Evolutionary conservation across 441 rosid genomes (phyloP).

Genomic region (Breynia disticha): DNA sequence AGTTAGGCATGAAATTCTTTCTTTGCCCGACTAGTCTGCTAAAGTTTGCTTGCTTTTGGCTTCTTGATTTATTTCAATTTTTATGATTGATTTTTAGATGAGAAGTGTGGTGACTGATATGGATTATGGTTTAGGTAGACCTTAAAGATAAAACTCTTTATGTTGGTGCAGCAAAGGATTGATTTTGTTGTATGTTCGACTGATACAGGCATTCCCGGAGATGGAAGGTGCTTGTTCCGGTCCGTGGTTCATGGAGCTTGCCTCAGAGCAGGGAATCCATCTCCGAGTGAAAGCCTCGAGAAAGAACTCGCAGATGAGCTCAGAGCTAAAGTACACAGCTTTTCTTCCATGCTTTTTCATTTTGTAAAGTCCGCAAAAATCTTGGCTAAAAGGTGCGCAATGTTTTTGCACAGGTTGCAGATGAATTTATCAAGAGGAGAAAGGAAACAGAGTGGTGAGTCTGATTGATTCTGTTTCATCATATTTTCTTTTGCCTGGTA

Average conservation of each 20-base stretch:
- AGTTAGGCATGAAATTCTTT: not conserved
- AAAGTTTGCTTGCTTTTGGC: not conserved
- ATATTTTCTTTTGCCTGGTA: not conserved
- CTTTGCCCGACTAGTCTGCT: not conserved
- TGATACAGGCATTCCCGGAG: slow-evolving; percentile 50
- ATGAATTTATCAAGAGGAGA: slow-evolving; percentile 61
- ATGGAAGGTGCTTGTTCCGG: slow-evolving; percentile 69
- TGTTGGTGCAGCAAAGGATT: not conserved
- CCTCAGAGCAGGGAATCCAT: slow-evolving; percentile 45
- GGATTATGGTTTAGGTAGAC: slow-evolving; percentile 31
- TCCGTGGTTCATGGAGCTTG: slow-evolving; percentile 56
- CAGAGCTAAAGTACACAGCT: slow-evolving; percentile 34
- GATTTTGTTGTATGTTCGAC: not conserved
- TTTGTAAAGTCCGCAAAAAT: not conserved
- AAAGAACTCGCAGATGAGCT: slow-evolving; percentile 65
- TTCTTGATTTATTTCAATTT: not conserved
- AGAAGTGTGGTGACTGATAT: slow-evolving; percentile 10
- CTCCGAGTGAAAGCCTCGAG: slow-evolving; percentile 42
- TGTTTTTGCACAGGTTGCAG: slow-evolving; percentile 45
- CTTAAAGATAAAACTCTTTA: too few relatives aligned
- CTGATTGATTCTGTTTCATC: not conserved
- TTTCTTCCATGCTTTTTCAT: not conserved
- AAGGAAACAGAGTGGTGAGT: slow-evolving; percentile 58
- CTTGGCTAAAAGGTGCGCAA: too few relatives aligned
- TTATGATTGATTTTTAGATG: not conserved